Percentiles rank a stretch among this genome's conserved stretches.
phyloP scores from a whole-genome alignment of 495 filamentous ascomycete genomes.

The Aspergillus olivimuriae region DNA sequence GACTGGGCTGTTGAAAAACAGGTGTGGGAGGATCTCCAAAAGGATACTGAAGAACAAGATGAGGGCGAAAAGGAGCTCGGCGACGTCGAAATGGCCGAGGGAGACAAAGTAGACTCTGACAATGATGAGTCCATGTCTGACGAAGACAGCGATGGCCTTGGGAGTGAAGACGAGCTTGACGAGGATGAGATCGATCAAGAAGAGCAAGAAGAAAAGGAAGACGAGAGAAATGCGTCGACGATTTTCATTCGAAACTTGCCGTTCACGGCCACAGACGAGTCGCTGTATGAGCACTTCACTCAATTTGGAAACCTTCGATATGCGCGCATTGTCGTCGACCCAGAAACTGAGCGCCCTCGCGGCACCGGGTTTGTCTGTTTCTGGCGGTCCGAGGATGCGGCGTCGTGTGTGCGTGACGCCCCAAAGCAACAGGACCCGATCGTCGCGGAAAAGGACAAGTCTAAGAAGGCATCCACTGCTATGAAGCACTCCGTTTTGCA shows the following conservation, averaged over 20 bases:
- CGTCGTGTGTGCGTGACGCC: slow-evolving; percentile 63
- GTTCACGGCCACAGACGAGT: slow-evolving; percentile 73
- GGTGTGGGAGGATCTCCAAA: slow-evolving; percentile 63
- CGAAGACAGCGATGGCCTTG: slow-evolving; percentile 24
- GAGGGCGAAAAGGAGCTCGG: no score
- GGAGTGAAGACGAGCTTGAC: slow-evolving; percentile 25
- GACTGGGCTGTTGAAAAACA: slow-evolving; percentile 96
- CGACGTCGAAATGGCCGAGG: slow-evolving; percentile 35
- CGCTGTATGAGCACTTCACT: slow-evolving; percentile 73
- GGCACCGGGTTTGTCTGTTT: slow-evolving; percentile 97
- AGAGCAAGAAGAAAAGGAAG: slow-evolving; percentile 45
- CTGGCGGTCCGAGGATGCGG: slow-evolving; percentile 65
- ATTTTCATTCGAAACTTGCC: slow-evolving; percentile 94
- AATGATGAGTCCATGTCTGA: slow-evolving; percentile 17
- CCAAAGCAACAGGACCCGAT: slow-evolving; percentile 48
- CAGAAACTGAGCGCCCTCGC: slow-evolving; percentile 71
- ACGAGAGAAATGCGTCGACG: slow-evolving; percentile 58
- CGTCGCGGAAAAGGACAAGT: slow-evolving; percentile 28
- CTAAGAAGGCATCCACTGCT: slow-evolving; percentile 30
- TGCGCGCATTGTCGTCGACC: slow-evolving; percentile 82
- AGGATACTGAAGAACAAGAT: slow-evolving; percentile 26
- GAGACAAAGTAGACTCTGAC: slow-evolving; percentile 20
- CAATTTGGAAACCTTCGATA: slow-evolving; percentile 82
- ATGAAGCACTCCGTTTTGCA: slow-evolving; percentile 76
- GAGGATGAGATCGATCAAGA: slow-evolving; percentile 44